phyloP scores from a whole-genome alignment of 805 yeast species.

The Wickerhamiella brachini region DNA sequence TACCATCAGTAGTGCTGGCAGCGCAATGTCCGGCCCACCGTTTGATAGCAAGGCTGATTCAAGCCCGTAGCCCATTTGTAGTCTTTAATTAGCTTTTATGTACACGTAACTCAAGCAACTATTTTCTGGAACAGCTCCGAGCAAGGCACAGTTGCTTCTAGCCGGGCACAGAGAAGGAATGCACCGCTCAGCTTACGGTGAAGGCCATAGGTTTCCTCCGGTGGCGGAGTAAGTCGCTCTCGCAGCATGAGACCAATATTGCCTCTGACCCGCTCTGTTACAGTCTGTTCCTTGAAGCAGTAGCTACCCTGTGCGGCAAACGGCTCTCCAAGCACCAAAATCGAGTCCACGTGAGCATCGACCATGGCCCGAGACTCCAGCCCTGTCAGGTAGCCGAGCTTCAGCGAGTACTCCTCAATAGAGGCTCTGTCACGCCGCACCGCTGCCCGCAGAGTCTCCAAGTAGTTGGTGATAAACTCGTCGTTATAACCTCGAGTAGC shows the following conservation, averaged over 20 bases:
- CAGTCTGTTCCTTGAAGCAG: conserved; percentile 74
- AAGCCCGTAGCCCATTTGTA: too few relatives aligned
- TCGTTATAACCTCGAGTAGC: conserved; percentile 73
- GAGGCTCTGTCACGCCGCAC: conserved; percentile 49
- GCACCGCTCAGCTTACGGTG: conserved; percentile 94
- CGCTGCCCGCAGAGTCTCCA: conserved; percentile 61
- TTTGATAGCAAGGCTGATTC: too few relatives aligned
- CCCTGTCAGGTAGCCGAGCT: conserved; percentile 84
- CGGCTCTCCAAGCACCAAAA: conserved; percentile 85
- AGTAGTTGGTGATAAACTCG: conserved; percentile 55
- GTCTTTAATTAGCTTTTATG: too few relatives aligned
- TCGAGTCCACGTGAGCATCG: conserved; percentile 86
- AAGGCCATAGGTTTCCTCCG: conserved; percentile 94
- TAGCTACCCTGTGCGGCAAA: conserved; percentile 43
- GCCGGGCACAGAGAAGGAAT: conserved; percentile 72
- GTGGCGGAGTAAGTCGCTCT: conserved; percentile 91
- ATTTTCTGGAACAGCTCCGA: conserved; percentile 61
- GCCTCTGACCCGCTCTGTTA: conserved; percentile 81
- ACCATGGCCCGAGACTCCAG: conserved; percentile 76
- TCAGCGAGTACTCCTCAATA: conserved; percentile 50
- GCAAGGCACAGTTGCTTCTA: conserved; percentile 74
- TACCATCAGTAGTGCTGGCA: too few relatives aligned
- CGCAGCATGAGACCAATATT: conserved; percentile 81
- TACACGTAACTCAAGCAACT: conserved; percentile 12
- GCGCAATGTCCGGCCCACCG: too few relatives aligned